Base-by-base conservation (phyloP, 192 early-diverging fungal species). In the Coemansia sp. region DNA sequence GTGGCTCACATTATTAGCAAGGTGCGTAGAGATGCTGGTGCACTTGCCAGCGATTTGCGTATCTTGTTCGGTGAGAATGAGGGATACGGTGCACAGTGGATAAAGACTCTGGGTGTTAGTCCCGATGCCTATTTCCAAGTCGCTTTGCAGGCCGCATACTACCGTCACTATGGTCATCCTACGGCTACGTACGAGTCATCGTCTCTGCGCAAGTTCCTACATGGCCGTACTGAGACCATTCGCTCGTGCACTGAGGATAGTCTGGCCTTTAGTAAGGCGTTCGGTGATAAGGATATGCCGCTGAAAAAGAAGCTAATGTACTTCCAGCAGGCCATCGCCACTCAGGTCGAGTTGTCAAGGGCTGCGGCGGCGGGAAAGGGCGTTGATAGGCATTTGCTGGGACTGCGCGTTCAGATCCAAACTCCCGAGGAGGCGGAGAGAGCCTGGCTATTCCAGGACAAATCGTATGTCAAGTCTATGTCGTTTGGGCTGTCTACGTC, bases 121-220 rank as follows among this genome's bases (percentile, higher is more conserved):
- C 95, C 95, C 31, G 97, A 98, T 78, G 93, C 93, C 0, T 98
- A 87, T 81, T 83, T 97, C 41, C 97, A 98, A 81, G 86, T 98
- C 78, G 94, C 89, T 1, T 80, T 97, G 34, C 97, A 98, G 70
- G 70, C 95, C 10, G 90, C 97, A 9, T 94, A 93, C 84, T 87
- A 88, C 69, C 86, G 93, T 6, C 85, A 89, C 20, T 88, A 95
- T 75, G 90, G 90, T 18, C 75, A 83, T 50, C 88, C 89, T 8
- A 81, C 86, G 20, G 83, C 93, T 36, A 93, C 91, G 1, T 94
- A 94, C 73, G 92, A 94, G 68, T 88, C 92, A 22, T 87, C 93
- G 13, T 91, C 92, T 20, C 87, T 88, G 33, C 87, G 92, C 16
- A 53, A 78, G 36, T 93, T 93, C 84, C 77, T 87, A 58, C 91